Evolutionary conservation across 2,329 filamentous ascomycete genomes (phyloP).

Genomic region (Mollisia scopiformis): DNA sequence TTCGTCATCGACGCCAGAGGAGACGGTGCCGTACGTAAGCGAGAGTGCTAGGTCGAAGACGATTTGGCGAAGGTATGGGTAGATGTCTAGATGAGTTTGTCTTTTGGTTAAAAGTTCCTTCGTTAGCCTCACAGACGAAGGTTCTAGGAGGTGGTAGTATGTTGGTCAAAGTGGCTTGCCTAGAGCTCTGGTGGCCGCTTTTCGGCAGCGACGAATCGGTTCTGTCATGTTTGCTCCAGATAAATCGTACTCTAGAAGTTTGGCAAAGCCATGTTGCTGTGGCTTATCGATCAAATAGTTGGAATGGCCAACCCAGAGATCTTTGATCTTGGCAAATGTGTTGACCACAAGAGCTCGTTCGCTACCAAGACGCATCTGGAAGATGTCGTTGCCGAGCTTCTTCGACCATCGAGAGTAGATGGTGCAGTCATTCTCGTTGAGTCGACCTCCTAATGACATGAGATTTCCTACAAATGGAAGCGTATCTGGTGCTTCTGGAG

Average conservation of each 20-base stretch:
- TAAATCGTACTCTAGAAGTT: slow-evolving; percentile 29
- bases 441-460: slow-evolving; percentile 24
- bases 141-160: slow-evolving; percentile 31
- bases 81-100: slow-evolving; percentile 23
- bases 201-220: slow-evolving; percentile 28
- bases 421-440: slow-evolving; percentile 24
- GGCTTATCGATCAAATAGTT: slow-evolving; percentile 27
- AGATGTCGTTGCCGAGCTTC: slow-evolving; percentile 16
- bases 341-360: slow-evolving; percentile 27
- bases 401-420: slow-evolving; percentile 26
- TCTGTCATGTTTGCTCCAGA: slow-evolving; percentile 29
- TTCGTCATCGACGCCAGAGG: slow-evolving; percentile 28
- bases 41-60: slow-evolving; percentile 30
- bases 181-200: slow-evolving; percentile 27
- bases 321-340: slow-evolving; percentile 24
- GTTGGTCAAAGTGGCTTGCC: slow-evolving; percentile 29
- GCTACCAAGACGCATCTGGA: slow-evolving; percentile 26
- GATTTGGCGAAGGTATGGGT: slow-evolving; percentile 25
- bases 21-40: slow-evolving; percentile 29
- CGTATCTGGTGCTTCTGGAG: slow-evolving; percentile 20
- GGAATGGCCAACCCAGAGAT: slow-evolving; percentile 26
- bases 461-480: slow-evolving; percentile 28
- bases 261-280: slow-evolving; percentile 29
- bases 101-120: slow-evolving; percentile 19
- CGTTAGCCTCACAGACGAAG: slow-evolving; percentile 20